Evolutionary conservation across 768 basidiomycete species (phyloP), one percentile per base, ranked within the genome.

Genomic region (Mycena rosella): DNA sequence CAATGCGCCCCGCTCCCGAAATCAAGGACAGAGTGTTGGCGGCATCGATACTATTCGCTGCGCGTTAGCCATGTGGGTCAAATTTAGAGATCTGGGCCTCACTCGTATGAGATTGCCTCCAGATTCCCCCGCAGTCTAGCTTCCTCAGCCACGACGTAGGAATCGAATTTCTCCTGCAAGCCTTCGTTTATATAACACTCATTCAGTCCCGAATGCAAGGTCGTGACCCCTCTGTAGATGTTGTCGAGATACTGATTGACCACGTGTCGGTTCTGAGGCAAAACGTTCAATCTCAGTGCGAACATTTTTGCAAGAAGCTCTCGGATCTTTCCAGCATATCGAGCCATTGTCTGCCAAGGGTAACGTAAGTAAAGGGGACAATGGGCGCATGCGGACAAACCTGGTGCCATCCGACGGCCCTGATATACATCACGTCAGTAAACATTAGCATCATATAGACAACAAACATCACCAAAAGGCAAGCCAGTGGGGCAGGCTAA

Each of bases 1-100:
- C 81, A 22, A 81, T 78, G 27, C 79, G 68, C 9, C 81, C 79
- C 2, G 74, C 73, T 7, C 79, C 81, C 0, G 70, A 73, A 27
- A 80, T 62, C 18, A 80, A 69, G 17, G 54, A 60, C 2, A 80
- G 63, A 0, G 79, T 78, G 45, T 78, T 73, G 17, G 62, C 30
- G n/a, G 72, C 76, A 58, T 81, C 79, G 15, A 82, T 76, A 40
- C n/a, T n/a, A n/a, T n/a, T n/a, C n/a, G n/a, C n/a, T n/a, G n/a
- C n/a, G n/a, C n/a, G n/a, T n/a, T n/a, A n/a, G n/a, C n/a, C n/a
- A n/a, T n/a, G n/a, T n/a, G n/a, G n/a, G n/a, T n/a, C n/a, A n/a
- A n/a, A n/a, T n/a, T n/a, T n/a, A n/a, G n/a, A n/a, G n/a, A n/a
- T n/a, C n/a, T n/a, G n/a, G n/a, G n/a, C n/a, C n/a, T n/a, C n/a